These are phyloP conservation scores for Podaxis mareebaensis DNA, from an alignment of 768 basidiomycete species.

Conservation along the genomic window DNA sequence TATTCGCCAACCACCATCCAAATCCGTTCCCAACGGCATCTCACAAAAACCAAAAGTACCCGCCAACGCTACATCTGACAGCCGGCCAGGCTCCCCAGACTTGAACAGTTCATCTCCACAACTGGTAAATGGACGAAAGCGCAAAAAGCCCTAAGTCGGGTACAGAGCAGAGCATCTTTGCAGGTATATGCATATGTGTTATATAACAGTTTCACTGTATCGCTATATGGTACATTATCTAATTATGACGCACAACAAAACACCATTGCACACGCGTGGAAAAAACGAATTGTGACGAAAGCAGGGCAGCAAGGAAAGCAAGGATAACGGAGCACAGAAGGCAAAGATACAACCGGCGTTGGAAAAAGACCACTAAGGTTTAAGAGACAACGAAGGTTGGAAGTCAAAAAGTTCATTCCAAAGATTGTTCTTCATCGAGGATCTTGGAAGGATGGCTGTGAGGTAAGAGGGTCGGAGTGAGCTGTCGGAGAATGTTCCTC, in stretches of 20 bases:
- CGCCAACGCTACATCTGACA: not conserved
- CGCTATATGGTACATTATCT: slow-evolving; percentile 15
- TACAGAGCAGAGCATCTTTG: slow-evolving; percentile 21
- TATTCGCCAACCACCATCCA: not conserved
- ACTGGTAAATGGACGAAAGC: slow-evolving; percentile 48
- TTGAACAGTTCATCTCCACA: slow-evolving; percentile 20
- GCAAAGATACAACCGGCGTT: no score
- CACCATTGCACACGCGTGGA: not conserved
- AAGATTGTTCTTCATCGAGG: slow-evolving; percentile 11
- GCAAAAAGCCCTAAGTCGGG: slow-evolving; percentile 47
- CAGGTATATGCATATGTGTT: slow-evolving; percentile 10
- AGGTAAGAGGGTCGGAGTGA: slow-evolving; percentile 8
- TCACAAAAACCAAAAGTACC: slow-evolving; percentile 11
- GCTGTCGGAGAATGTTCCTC: slow-evolving; percentile 11
- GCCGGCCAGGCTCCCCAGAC: slow-evolving; percentile 14
- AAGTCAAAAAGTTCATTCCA: slow-evolving; percentile 1
- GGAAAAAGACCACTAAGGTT: not conserved
- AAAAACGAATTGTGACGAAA: slow-evolving; percentile 9
- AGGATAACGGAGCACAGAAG: not conserved
- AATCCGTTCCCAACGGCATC: not conserved
- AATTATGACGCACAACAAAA: slow-evolving; percentile 12
- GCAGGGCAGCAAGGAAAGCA: slow-evolving; percentile 13
- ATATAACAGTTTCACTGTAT: slow-evolving; percentile 14
- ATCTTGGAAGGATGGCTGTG: slow-evolving; percentile 16
- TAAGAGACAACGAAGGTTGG: not conserved